Evolutionary conservation across 2,329 filamentous ascomycete genomes (phyloP).

Genomic region (Hypoxylon sp.): DNA sequence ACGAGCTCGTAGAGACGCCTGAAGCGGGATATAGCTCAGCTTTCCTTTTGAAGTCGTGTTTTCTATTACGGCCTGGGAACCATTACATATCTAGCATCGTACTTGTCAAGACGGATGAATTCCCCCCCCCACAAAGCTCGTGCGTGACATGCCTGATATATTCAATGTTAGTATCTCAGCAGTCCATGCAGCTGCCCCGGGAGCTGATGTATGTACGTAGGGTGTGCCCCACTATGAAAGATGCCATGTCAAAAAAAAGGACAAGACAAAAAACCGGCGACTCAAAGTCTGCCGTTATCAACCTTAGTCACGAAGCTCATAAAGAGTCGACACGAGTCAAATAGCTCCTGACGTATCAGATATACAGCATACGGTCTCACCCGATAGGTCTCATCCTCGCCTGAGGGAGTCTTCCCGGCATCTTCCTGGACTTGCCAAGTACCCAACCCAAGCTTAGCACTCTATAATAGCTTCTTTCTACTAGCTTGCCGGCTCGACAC

Average conservation of each 20-base stretch:
- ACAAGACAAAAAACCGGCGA: neutral
- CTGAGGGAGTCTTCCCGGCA: no score
- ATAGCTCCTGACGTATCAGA: slow-evolving; percentile 28
- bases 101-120: no score
- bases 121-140: no score
- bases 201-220: no score
- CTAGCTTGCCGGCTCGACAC: slow-evolving; percentile 28
- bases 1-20: slow-evolving; percentile 9
- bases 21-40: slow-evolving; percentile 9
- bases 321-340: slow-evolving; percentile 11
- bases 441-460: no score
- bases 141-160: no score
- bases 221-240: slow-evolving; percentile 22
- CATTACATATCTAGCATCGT: no score
- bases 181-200: no score
- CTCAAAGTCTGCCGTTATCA: slow-evolving; percentile 22
- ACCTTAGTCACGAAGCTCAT: neutral
- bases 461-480: slow-evolving; percentile 22
- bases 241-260: slow-evolving; percentile 6
- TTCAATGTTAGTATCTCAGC: no score
- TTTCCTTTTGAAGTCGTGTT: slow-evolving; percentile 21
- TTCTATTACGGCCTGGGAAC: neutral
- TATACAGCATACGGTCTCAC: slow-evolving; percentile 6
- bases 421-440: no score
- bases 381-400: no score